Base-by-base conservation (phyloP, 1,139 yeast genomes). In the Kluyveromyces marxianus region DNA sequence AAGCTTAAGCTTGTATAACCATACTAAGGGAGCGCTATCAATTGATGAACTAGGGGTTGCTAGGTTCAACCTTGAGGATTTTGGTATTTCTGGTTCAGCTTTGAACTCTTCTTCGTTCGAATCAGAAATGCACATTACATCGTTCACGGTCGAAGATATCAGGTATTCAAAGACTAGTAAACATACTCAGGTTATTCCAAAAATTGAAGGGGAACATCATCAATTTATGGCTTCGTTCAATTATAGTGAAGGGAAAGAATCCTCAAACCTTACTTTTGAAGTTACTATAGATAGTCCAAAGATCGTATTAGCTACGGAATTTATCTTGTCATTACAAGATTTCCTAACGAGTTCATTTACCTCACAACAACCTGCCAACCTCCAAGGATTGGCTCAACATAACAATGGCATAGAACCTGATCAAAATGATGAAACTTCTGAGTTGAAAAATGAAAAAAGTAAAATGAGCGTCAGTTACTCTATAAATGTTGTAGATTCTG, bases 251-350 rank as follows among this genome's bases (percentile, higher is more conserved):
- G 64, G 68, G 0, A 60, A 67, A 0, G 69, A 67, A 0, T 68
- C 67, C 21, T 71, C 72, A 48, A 67, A 73, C 35, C 69, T 77
- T 4, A 76, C 82, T 37, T 65, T 77, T 2, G 72, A 83, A 58
- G 63, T 86, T 7, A 79, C 88, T 0, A 75, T 90, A 8, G 95
- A 89, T 53, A 84, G 83, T 52, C 97, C 97, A 0, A 78, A 75
- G 49, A 75, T 85, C 24, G 81, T 92, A 43, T 65, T 92, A 42
- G 97, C 97, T 0, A 69, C 92, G 53, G 98, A 90, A 58, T 90
- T 87, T 61, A 59, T 92, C 38, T 77, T 89, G 66, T 90, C 92
- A 1, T 61, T 92, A 52, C 86, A 86, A 55, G 66, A 74, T 0
- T 86, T 84, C 62, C 64, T 72, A 25, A 79, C 74, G 52, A 69